Evolutionary conservation across 768 basidiomycete genomes (phyloP).

Genomic region (Fomitopsis pulvina): DNA sequence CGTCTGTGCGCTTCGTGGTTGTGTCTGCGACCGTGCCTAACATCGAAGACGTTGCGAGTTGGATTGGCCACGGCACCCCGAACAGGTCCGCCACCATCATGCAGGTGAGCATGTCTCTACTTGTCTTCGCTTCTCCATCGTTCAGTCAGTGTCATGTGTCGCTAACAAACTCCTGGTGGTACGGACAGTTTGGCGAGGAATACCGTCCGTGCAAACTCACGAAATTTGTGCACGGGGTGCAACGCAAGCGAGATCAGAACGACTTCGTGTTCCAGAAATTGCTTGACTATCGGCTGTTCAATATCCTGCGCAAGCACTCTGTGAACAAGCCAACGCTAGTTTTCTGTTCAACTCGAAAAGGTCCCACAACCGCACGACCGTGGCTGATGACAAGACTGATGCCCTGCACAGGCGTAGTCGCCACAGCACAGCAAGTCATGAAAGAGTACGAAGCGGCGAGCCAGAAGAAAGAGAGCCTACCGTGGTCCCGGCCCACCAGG

Average conservation of each 20-base stretch:
- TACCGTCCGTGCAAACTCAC: constrained; percentile 82
- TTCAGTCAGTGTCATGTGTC: neutral
- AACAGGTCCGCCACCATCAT: constrained; percentile 54
- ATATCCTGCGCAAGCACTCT: constrained; percentile 65
- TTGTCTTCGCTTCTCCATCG: neutral
- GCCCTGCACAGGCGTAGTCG: constrained; percentile 30
- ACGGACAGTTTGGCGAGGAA: constrained; percentile 80
- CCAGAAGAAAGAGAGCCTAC: constrained; percentile 41
- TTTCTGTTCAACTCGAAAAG: constrained; percentile 86
- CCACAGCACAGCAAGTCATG: constrained; percentile 71
- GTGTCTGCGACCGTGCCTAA: constrained; percentile 95
- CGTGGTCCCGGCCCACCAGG: constrained; percentile 65
- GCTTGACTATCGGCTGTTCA: constrained; percentile 70
- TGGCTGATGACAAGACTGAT: constrained; percentile 12
- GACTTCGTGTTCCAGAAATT: constrained; percentile 70
- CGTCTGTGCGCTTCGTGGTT: constrained; percentile 72
- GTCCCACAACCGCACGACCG: too few relatives aligned
- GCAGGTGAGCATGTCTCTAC: constrained; percentile 40
- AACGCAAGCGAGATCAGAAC: constrained; percentile 56
- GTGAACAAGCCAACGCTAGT: constrained; percentile 80
- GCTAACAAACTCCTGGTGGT: neutral
- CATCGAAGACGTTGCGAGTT: constrained; percentile 80
- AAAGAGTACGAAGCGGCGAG: constrained; percentile 61
- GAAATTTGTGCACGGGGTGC: constrained; percentile 66
- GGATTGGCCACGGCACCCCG: constrained; percentile 57